These are phyloP conservation scores for Candida sphagnicola DNA, from an alignment of 805 yeast genomes.

Conservation along the genomic window DNA sequence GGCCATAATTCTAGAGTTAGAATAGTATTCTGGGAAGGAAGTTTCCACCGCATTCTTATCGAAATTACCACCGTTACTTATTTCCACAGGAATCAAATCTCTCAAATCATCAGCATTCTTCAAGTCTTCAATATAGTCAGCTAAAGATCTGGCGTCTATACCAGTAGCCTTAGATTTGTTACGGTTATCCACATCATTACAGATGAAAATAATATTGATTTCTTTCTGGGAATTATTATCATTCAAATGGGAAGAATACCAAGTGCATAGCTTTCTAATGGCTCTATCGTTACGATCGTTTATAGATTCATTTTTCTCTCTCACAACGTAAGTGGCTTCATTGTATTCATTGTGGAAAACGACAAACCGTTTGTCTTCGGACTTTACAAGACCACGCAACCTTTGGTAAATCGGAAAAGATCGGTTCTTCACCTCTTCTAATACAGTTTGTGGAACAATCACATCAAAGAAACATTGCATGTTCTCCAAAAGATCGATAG, in stretches of 20 bases:
- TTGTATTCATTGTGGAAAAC: conserved; percentile 93
- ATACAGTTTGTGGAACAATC: conserved; percentile 89
- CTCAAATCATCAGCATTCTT: conserved; percentile 71
- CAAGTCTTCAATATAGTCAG: conserved; percentile 66
- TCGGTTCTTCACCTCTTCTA: conserved; percentile 87
- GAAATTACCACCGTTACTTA: conserved; percentile 7
- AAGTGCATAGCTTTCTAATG: conserved; percentile 68
- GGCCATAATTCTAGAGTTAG: conserved; percentile 81
- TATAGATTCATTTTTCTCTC: conserved; percentile 64
- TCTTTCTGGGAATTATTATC: conserved; percentile 21
- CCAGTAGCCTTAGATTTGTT: conserved; percentile 53
- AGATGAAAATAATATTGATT: conserved; percentile 53
- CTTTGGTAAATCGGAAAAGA: conserved; percentile 87
- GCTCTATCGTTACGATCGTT: conserved; percentile 93
- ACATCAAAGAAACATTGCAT: conserved; percentile 78
- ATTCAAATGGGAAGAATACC: conserved; percentile 67
- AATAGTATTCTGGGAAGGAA: conserved; percentile 71
- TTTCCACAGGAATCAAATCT: conserved; percentile 63
- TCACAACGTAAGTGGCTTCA: conserved; percentile 60
- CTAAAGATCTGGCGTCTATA: conserved; percentile 51
- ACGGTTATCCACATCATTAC: conserved; percentile 75
- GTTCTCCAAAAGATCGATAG: conserved; percentile 86
- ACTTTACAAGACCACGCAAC: conserved; percentile 68
- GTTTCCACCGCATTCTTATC: conserved; percentile 43
- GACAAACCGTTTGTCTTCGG: conserved; percentile 76